phyloP scores from a whole-genome alignment of 805 yeast genomes.

The Candida xyloterini region DNA sequence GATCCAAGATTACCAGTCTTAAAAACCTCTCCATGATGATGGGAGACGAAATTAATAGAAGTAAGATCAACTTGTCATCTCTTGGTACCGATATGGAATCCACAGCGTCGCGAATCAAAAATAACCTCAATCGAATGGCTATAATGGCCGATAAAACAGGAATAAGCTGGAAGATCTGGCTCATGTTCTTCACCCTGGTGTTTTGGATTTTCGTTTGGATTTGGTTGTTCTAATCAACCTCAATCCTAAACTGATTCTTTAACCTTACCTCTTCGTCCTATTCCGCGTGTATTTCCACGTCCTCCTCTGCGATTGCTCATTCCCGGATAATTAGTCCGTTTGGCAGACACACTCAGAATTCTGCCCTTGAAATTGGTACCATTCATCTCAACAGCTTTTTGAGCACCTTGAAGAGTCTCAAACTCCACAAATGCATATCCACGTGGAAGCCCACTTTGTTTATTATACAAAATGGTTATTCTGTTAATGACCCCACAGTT shows the following conservation, averaged over 20 bases:
- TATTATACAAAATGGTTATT: slow-evolving; percentile 72
- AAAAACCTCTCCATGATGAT: slow-evolving; percentile 55
- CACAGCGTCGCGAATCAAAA: slow-evolving; percentile 42
- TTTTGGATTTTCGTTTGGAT: slow-evolving; percentile 45
- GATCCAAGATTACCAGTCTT: slow-evolving; percentile 50
- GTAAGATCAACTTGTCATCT: slow-evolving; percentile 25
- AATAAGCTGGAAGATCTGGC: slow-evolving; percentile 64
- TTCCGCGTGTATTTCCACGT: not conserved
- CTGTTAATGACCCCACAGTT: slow-evolving; percentile 71
- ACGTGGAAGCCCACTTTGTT: slow-evolving; percentile 72
- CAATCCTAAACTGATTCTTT: not conserved
- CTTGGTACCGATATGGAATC: slow-evolving; percentile 32
- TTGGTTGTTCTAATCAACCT: slow-evolving; percentile 28
- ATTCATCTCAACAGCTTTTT: slow-evolving; percentile 61
- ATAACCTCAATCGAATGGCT: slow-evolving; percentile 55
- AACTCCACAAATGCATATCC: slow-evolving; percentile 88
- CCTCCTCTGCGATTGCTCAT: slow-evolving; percentile 27
- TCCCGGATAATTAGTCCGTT: slow-evolving; percentile 73
- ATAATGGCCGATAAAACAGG: slow-evolving; percentile 63
- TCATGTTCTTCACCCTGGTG: slow-evolving; percentile 42
- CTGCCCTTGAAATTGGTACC: slow-evolving; percentile 67
- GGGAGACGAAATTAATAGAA: slow-evolving; percentile 58
- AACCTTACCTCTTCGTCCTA: too few relatives aligned
- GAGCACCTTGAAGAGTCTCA: slow-evolving; percentile 57
- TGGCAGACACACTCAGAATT: slow-evolving; percentile 63